Percentiles rank a stretch among this genome's conserved stretches.
phyloP scores from a whole-genome alignment of 768 basidiomycete genomes.

The Trametes cingulata region DNA sequence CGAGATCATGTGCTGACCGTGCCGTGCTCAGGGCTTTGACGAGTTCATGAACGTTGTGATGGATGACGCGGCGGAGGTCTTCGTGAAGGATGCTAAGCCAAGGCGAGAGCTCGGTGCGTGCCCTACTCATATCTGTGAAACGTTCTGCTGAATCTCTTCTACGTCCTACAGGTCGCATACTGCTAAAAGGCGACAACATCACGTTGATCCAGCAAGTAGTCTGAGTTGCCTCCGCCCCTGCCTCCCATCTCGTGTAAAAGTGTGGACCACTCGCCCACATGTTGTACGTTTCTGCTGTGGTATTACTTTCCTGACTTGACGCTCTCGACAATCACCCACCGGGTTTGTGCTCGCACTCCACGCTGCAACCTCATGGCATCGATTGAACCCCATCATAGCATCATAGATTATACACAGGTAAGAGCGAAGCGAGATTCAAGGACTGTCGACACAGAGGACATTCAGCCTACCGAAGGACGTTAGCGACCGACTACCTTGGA shows the following conservation, averaged over 20 bases:
- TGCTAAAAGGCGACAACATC: constrained; percentile 97
- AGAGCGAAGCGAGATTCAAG: constrained; percentile 62
- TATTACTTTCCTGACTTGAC: constrained; percentile 24
- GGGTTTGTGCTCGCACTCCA: neutral
- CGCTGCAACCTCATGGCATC: neutral
- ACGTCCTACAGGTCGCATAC: constrained; percentile 71
- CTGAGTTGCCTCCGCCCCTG: constrained; percentile 23
- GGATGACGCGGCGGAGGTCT: constrained; percentile 92
- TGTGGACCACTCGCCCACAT: constrained; percentile 17
- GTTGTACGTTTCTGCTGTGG: constrained; percentile 26
- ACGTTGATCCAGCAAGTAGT: constrained; percentile 86
- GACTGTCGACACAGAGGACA: constrained; percentile 86
- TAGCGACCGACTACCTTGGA: neutral
- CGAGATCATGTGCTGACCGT: constrained; percentile 28
- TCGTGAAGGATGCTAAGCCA: constrained; percentile 86
- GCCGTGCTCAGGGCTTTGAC: constrained; percentile 82
- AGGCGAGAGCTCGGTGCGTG: constrained; percentile 77
- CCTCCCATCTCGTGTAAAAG: constrained; percentile 23
- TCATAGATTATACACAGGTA: constrained; percentile 86
- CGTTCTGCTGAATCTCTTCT: neutral
- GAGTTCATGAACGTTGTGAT: constrained; percentile 99
- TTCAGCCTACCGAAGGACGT: constrained; percentile 56
- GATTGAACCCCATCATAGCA: neutral
- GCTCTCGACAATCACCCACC: constrained; percentile 13
- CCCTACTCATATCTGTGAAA: neutral